Evolutionary conservation across 768 basidiomycete genomes (phyloP), one percentile per base, ranked within the genome.

Genomic region (Omphalotus guepiniiformis): DNA sequence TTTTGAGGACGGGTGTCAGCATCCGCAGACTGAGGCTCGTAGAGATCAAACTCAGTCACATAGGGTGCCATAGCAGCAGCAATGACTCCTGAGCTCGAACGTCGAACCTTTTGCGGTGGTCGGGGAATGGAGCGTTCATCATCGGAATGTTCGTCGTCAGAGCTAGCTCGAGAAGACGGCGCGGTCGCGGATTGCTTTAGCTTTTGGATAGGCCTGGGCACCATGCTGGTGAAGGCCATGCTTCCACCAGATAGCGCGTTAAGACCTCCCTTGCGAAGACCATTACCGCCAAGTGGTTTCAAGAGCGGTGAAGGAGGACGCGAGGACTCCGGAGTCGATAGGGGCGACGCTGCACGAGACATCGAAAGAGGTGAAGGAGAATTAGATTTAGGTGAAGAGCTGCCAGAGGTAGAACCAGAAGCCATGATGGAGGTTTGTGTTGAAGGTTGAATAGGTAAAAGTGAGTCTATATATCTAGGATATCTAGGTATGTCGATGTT

Each of bases 171-270:
- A n/a, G 18, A 32, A 6, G 37, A 19, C 3, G 9, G 36, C 9
- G n/a, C 22, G 38, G 35, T 13, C 5, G 37, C 26, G 5, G 29
- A 23, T 26, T 42, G 38, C 15, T 39, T 45, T 15, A 27, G 12
- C 13, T 23, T 27, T 26, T 28, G 34, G 4, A 40, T 41, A 23
- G 39, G 39, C 47, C 36, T 47, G 13, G 47, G 35, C 23, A 36
- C 25, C 51, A 53, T 45, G 21, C 38, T 41, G 1, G 51, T 53
- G 42, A 53, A 43, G 19, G 45, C 27, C 21, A 53, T 53, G 32
- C 51, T 53, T 13, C 39, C 47, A 13, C 48, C 51, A 18, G 39
- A 48, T 2, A 53, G 51, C 13, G 51, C 51, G 35, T 53, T 53
- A 18, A 53, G 40, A 25, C 48, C 48, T 0, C 47, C 45, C 9